Evolutionary conservation across 257 asterid genomes (phyloP), one percentile per base, ranked within the genome.

Genomic region (Solanum arcanum): DNA sequence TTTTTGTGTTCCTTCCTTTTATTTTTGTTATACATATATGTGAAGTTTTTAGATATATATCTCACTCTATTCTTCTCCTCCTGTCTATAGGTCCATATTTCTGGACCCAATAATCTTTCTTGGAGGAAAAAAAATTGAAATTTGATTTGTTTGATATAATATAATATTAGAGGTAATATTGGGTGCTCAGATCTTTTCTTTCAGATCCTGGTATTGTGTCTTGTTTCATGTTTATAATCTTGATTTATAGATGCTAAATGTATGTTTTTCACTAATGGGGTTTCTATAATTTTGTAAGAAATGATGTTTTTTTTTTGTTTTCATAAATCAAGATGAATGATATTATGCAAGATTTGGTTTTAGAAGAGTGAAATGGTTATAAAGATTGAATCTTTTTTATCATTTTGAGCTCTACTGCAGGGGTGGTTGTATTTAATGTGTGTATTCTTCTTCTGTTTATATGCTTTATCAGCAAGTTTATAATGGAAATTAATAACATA

Each of bases 111-210:
- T 81, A 81, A 18, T 42, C 83, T 75, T 75, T 39, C 56, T 39
- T 74, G 49, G 37, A 68, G 39, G 20, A 68, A 68, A 68, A 33
- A 15, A 25, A 21, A 16, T 75, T 74, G 52, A 74, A 74, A 27
- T 29, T 15, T 47, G n/a, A 31, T 29, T 81, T 81, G 68, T 29
- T 3, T 49, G 85, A 81, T 47, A 47, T 29, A 81, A 49, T 80
- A 1, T 35, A 12, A 68, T 72, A 80, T 29, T 21, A 3, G 76
- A 88, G 90, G 91, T 88, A 86, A 80, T 72, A 1, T 27, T 25
- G 47, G 62, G 39, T 74, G 29, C 39, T 44, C 86, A 80, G 92
- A 87, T 90, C 86, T 86, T 86, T 56, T 86, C 20, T 83, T 88
- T 35, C 41, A 66, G 86, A 87, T 86, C 89, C 60, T 90, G 84